Evolutionary conservation across 768 basidiomycete species (phyloP).

Genomic region (Panaeolus cyanescens): DNA sequence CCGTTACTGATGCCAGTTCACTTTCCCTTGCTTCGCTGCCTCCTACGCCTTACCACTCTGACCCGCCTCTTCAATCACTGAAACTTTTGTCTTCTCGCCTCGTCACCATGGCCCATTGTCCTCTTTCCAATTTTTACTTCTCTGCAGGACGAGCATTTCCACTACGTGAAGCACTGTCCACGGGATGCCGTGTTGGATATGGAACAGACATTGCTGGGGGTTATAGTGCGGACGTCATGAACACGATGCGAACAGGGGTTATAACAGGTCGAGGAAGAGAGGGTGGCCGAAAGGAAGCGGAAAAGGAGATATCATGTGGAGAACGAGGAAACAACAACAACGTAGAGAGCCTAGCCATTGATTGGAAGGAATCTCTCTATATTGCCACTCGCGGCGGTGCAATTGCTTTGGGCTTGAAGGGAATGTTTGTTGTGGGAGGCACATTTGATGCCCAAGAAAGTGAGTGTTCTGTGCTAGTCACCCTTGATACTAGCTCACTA

Average conservation of each 20-base stretch:
- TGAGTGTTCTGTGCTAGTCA: constrained; percentile 33
- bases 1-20: neutral
- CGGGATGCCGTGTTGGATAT: constrained; percentile 70
- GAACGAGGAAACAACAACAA: neutral
- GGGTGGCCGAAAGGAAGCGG: constrained; percentile 35
- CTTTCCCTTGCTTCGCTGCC: neutral
- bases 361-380: constrained; percentile 83
- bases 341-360: constrained; percentile 46
- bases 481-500: neutral
- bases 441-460: constrained; percentile 79
- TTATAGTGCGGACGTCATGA: constrained; percentile 78
- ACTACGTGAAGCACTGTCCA: constrained; percentile 68
- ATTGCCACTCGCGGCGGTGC: constrained; percentile 84
- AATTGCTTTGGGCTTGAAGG: constrained; percentile 64
- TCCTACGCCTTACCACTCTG: neutral
- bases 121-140: constrained; percentile 88
- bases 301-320: neutral
- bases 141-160: constrained; percentile 64
- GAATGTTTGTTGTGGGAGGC: constrained; percentile 58
- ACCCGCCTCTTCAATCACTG: neutral
- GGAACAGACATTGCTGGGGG: constrained; percentile 90
- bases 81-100: constrained; percentile 33
- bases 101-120: constrained; percentile 79
- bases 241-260: constrained; percentile 79
- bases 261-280: constrained; percentile 70